Base-by-base conservation (phyloP, 176 grass and related monocot species). In the Phoenix roebelenii region DNA sequence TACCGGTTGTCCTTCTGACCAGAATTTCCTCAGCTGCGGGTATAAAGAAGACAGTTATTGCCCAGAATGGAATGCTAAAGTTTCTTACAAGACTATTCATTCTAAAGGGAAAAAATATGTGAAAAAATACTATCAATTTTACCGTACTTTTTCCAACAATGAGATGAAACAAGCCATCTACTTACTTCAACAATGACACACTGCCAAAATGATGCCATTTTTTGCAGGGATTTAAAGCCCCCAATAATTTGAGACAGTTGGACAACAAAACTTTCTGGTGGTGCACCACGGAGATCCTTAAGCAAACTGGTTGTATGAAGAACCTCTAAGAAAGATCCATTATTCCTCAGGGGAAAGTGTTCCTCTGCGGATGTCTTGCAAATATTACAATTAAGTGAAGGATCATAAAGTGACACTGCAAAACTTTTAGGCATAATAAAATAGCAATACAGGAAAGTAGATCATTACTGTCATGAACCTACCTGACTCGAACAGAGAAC, bases 171-270 rank as follows among this genome's bases (percentile, higher is more conserved):
- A 24, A 66, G 5, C 56, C 26, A 22, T 59, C 19, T 64, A 73
- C 73, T 64, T 60, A 98, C 93, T 82, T 88, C 78, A 30, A 73
- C 12, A 78, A 92, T 54, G 58, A 98, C 54, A 18, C 57, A 83
- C 18, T 58, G 84, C 93, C 93, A 98, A 82, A 92, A 87, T 35
- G 79, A 88, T 50, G 72, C 84, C 82, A 92, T 85, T 76, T 92
- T 98, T 67, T 92, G 70, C 53, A 89, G 58, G 18, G 82, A 98
- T 83, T 76, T 98, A 74, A 88, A 75, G 32, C 73, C 72, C 48
- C 87, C 87, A 71, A 98, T 73, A 72, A 83, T 72, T 32, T 76
- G 32, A 72, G 81, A 83, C 50, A 98, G 57, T 78, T 60, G 75
- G 83, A 85, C 77, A 69, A 85, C 62, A 75, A 98, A 92, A 74